Evolutionary conservation across 306 rosid species (phyloP).

Genomic region (Betula pendula): DNA sequence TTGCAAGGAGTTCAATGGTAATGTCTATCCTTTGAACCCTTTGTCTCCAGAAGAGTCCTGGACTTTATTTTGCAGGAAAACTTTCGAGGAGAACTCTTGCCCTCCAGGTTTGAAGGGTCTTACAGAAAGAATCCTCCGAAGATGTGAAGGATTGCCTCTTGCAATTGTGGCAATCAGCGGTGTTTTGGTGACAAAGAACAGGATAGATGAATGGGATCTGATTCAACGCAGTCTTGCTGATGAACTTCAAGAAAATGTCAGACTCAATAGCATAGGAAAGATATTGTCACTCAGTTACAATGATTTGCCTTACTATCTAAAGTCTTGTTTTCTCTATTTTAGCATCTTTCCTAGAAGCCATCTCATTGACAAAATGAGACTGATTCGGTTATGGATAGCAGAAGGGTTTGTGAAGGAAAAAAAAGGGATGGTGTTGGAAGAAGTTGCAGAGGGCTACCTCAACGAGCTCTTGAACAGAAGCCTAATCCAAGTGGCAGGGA

Average conservation of each 20-base stretch:
- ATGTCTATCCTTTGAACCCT: conserved; percentile 39
- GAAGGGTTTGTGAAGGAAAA: conserved; percentile 21
- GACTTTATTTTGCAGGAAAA: conserved; percentile 52
- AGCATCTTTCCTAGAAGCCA: conserved; percentile 11
- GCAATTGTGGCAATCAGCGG: conserved; percentile 61
- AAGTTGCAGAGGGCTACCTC: conserved; percentile 23
- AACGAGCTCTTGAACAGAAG: conserved; percentile 13
- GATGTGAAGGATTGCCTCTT: conserved; percentile 53
- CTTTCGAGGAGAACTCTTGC: conserved; percentile 44
- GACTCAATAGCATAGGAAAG: neutral
- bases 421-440: conserved; percentile 21
- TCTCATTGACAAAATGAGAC: neutral
- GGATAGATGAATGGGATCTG: conserved; percentile 46
- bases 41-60: conserved; percentile 46
- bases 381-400: conserved; percentile 25
- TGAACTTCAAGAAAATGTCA: neutral
- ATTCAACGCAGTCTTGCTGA: neutral
- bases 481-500: conserved; percentile 4
- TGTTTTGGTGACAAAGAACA: conserved; percentile 38
- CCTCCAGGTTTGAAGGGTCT: conserved; percentile 40
- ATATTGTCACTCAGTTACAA: neutral
- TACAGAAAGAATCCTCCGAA: conserved; percentile 27
- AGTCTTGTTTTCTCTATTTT: neutral
- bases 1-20: conserved; percentile 30
- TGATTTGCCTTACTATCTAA: conserved; percentile 5